Evolutionary conservation across 164 flowering plant species (phyloP).

Genomic region (Piper longum): DNA sequence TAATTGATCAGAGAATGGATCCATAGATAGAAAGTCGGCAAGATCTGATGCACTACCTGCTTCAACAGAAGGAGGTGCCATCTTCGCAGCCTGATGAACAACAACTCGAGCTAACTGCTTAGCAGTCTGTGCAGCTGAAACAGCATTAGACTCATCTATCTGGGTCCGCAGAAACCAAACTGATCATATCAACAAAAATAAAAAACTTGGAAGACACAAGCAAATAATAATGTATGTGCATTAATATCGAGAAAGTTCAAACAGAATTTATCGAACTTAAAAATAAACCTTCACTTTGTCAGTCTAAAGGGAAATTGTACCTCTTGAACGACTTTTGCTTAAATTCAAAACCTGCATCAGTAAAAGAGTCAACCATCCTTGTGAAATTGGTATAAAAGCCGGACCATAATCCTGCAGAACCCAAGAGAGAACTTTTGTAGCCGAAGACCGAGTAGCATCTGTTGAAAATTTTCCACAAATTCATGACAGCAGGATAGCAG

Average conservation of each 20-base stretch:
- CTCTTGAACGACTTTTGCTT: conserved; percentile 34
- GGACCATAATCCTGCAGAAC: conserved; percentile 87
- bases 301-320: conserved; percentile 30
- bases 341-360: conserved; percentile 43
- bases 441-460: conserved; percentile 46
- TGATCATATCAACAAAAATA: neutral
- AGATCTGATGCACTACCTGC: conserved; percentile 44
- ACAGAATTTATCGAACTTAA: neutral
- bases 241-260: neutral
- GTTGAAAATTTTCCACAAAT: conserved; percentile 50
- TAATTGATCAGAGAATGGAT: conserved; percentile 56
- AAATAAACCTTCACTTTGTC: conserved; percentile 62
- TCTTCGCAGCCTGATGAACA: conserved; percentile 59
- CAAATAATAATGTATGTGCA: neutral
- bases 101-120: conserved; percentile 60
- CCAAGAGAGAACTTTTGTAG: conserved; percentile 51
- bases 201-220: neutral
- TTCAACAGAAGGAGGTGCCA: conserved; percentile 24
- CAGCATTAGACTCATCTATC: conserved; percentile 60
- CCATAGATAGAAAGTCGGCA: conserved; percentile 62
- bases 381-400: conserved; percentile 71
- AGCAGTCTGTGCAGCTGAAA: conserved; percentile 41
- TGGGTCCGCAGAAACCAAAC: conserved; percentile 58
- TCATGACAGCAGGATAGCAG: conserved; percentile 72
- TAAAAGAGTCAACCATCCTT: conserved; percentile 76